These are phyloP conservation scores for Yamadazyma kitorensis DNA, from an alignment of 805 yeast genomes.

Conservation along the genomic window DNA sequence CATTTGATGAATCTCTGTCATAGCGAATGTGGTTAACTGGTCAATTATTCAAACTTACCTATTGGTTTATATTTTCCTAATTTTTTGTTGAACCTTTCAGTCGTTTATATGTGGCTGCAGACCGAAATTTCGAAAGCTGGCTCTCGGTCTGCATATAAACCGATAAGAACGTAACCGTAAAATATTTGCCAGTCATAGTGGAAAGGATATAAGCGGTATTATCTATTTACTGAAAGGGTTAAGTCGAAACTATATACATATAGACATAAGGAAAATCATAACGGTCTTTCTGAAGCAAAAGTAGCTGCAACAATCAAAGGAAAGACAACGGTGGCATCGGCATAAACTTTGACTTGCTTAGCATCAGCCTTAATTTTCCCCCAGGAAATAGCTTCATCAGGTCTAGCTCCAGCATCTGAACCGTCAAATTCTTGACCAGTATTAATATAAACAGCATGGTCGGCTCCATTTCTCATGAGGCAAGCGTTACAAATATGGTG, in stretches of 20 bases:
- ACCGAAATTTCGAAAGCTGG: too few relatives aligned
- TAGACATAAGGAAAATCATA: too few relatives aligned
- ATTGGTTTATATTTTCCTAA: too few relatives aligned
- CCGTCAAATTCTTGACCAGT: slow-evolving; percentile 99
- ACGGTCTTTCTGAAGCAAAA: slow-evolving; percentile 57
- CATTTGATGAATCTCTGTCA: slow-evolving; percentile 13
- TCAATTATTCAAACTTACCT: too few relatives aligned
- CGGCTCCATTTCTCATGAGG: slow-evolving; percentile 99
- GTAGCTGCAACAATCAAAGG: slow-evolving; percentile 98
- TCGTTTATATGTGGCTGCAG: too few relatives aligned
- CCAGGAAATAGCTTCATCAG: slow-evolving; percentile 99
- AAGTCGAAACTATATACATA: too few relatives aligned
- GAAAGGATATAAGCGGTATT: too few relatives aligned
- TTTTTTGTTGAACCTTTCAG: too few relatives aligned
- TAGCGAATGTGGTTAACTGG: slow-evolving; percentile 5
- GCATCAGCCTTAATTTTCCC: slow-evolving; percentile 98
- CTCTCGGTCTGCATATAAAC: too few relatives aligned
- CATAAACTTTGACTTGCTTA: slow-evolving; percentile 83
- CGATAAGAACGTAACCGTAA: too few relatives aligned
- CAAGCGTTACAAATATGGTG: slow-evolving; percentile 99
- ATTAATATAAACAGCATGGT: slow-evolving; percentile 93
- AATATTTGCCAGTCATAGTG: too few relatives aligned
- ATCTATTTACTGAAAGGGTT: too few relatives aligned
- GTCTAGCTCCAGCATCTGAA: slow-evolving; percentile 98
- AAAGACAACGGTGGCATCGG: slow-evolving; percentile 92